Evolutionary conservation across 2,329 filamentous ascomycete species (phyloP).

Genomic region (Trichophyton equinum): DNA sequence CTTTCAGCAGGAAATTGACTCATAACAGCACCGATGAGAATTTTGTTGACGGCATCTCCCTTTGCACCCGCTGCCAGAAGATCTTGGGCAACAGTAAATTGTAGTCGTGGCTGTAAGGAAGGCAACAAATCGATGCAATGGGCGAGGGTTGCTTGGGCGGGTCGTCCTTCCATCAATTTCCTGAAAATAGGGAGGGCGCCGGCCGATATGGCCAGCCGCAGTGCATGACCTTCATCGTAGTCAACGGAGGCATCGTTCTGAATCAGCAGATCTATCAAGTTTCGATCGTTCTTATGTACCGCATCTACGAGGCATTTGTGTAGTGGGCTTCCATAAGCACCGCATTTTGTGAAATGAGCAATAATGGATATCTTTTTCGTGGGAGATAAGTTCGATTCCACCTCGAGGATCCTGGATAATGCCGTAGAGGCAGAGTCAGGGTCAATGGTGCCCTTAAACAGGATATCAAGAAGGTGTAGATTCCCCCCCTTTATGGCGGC

Average conservation of each 20-base stretch:
- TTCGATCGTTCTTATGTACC: slow-evolving; percentile 15
- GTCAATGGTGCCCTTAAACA: slow-evolving; percentile 36
- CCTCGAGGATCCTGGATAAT: slow-evolving; percentile 16
- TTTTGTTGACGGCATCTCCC: slow-evolving; percentile 10
- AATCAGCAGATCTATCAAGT: slow-evolving; percentile 15
- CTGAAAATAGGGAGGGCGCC: slow-evolving; percentile 10
- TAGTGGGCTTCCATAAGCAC: slow-evolving; percentile 14
- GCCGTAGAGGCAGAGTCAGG: slow-evolving; percentile 37
- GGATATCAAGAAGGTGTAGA: slow-evolving; percentile 35
- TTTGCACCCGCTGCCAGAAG: slow-evolving; percentile 13
- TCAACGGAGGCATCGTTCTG: slow-evolving; percentile 17
- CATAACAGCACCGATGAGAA: slow-evolving; percentile 7
- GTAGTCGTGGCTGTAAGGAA: slow-evolving; percentile 5
- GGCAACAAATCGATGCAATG: slow-evolving; percentile 11
- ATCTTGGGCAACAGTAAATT: slow-evolving; percentile 6
- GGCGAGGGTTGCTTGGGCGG: slow-evolving; percentile 10
- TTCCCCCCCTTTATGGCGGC: slow-evolving; percentile 38
- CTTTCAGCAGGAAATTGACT: slow-evolving; percentile 7
- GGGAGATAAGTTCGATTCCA: slow-evolving; percentile 6
- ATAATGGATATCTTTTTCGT: slow-evolving; percentile 14
- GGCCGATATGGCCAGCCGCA: slow-evolving; percentile 14
- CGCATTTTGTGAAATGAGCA: slow-evolving; percentile 12
- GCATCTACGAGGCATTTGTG: slow-evolving; percentile 14
- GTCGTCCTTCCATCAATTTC: slow-evolving; percentile 11
- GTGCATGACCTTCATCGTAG: slow-evolving; percentile 16